Evolutionary conservation across 2,329 filamentous ascomycete genomes (phyloP).

Genomic region (Piedraia hortae): DNA sequence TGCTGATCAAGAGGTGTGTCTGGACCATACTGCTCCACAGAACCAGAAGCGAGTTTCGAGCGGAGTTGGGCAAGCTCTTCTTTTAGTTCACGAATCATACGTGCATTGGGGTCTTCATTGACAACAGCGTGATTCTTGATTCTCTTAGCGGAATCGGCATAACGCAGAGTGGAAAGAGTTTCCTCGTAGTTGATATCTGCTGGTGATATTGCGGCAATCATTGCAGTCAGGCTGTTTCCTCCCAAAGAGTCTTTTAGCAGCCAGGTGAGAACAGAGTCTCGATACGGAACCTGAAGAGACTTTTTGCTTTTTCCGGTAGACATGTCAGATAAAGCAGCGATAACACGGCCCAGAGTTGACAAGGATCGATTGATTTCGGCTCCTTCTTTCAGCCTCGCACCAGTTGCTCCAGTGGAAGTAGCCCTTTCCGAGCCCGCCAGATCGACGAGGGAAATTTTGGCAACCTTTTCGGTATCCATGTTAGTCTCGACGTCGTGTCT

Average conservation of each 20-base stretch:
- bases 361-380: constrained; percentile 95
- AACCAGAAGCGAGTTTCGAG: constrained; percentile 40
- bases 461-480: constrained; percentile 93
- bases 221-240: constrained; percentile 97
- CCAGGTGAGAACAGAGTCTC: constrained; percentile 93
- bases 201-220: constrained; percentile 96
- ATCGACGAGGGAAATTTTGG: constrained; percentile 94
- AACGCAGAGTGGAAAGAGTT: constrained; percentile 79
- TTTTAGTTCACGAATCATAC: constrained; percentile 95
- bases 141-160: constrained; percentile 89
- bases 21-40: constrained; percentile 54
- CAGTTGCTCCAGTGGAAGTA: constrained; percentile 87
- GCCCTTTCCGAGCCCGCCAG: constrained; percentile 91
- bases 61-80: constrained; percentile 71
- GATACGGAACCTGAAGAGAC: constrained; percentile 63
- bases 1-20: constrained; percentile 85
- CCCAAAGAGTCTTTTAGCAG: constrained; percentile 86
- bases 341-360: constrained; percentile 88
- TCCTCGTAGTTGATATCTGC: constrained; percentile 99
- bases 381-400: constrained; percentile 83
- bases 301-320: constrained; percentile 67
- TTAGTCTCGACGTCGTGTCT: constrained; percentile 72
- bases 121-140: constrained; percentile 99
- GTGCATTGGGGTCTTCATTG: constrained; percentile 94
- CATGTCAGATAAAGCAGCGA: constrained; percentile 77